A percentile compares a stretch with the other conserved stretches of the same genome.
Conservation (phyloP, 2,329 filamentous ascomycete species). For the Neocucurbitaria cava region DNA sequence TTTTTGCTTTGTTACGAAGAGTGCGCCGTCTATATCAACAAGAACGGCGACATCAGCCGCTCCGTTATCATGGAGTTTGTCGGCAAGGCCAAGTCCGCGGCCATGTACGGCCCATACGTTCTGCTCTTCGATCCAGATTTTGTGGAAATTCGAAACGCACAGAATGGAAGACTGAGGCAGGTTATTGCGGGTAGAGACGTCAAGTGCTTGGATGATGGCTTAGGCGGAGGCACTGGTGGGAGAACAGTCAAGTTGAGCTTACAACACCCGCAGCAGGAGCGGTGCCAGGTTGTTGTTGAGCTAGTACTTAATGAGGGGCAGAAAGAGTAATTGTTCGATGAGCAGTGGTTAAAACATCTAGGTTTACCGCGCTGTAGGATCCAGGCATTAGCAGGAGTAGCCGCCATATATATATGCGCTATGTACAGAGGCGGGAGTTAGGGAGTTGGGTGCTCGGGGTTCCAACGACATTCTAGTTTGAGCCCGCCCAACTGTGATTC, state of each 20-base stretch:
- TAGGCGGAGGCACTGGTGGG: constrained; percentile 52
- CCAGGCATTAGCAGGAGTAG: not conserved
- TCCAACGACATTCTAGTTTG: not conserved
- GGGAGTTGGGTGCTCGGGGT: not conserved
- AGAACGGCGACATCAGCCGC: constrained; percentile 93
- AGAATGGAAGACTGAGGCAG: constrained; percentile 91
- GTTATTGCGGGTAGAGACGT: constrained; percentile 94
- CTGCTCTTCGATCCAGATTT: constrained; percentile 96
- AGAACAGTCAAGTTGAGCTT: constrained; percentile 93
- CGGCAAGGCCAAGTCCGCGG: constrained; percentile 86
- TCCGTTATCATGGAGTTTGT: constrained; percentile 98
- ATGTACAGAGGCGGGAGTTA: not conserved
- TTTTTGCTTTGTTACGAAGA: constrained; percentile 95
- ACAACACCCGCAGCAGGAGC: constrained; percentile 87
- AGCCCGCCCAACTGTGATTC: not conserved
- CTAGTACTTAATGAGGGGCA: constrained; percentile 91
- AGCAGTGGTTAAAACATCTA: not conserved
- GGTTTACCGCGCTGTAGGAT: not conserved
- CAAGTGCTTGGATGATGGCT: constrained; percentile 79
- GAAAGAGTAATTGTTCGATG: constrained; percentile 56
- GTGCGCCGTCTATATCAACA: constrained; percentile 97
- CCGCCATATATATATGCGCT: not conserved
- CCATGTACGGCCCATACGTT: constrained; percentile 89
- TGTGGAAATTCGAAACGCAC: constrained; percentile 94
- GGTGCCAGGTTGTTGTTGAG: constrained; percentile 88